These are phyloP conservation scores for Lithospermum erythrorhizon DNA, from an alignment of 257 asterid genomes.

Conservation along the genomic window DNA sequence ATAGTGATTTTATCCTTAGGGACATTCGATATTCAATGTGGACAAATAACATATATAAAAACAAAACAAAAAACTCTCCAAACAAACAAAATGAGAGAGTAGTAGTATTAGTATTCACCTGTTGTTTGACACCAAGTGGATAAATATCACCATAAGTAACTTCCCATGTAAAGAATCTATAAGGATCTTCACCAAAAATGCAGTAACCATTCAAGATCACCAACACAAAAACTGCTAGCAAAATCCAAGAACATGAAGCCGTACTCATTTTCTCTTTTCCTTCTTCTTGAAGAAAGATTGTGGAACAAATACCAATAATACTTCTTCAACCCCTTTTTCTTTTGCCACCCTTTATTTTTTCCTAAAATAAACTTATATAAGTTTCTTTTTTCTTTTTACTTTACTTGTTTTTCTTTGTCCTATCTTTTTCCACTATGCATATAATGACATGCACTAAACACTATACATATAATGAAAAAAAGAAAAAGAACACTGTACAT, in stretches of 20 bases:
- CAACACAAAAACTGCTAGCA: slow-evolving; percentile 9
- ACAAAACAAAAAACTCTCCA: too few species aligned
- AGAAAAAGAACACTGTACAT: too few species aligned
- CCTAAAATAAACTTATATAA: not conserved
- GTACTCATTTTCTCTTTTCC: slow-evolving; percentile 11
- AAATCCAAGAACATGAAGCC: slow-evolving; percentile 9
- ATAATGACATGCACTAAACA: too few species aligned
- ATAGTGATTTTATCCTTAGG: too few species aligned
- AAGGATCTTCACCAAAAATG: slow-evolving; percentile 30
- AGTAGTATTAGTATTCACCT: slow-evolving; percentile 14
- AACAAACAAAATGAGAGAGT: not conserved
- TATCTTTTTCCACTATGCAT: slow-evolving; percentile 2
- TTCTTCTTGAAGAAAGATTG: not conserved
- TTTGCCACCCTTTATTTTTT: not conserved
- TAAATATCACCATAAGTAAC: slow-evolving; percentile 38
- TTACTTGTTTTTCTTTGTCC: not conserved
- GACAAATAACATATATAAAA: too few species aligned
- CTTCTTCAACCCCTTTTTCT: not conserved
- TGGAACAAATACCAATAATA: not conserved
- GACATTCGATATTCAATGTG: too few species aligned
- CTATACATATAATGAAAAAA: too few species aligned
- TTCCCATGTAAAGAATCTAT: slow-evolving; percentile 31
- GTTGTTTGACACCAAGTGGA: slow-evolving; percentile 44
- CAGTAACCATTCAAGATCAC: slow-evolving; percentile 9
- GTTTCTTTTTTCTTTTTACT: not conserved